Percentiles rank a stretch among this genome's conserved stretches.
Evolutionary conservation across 129 eudicot species (phyloP).

Genomic region (Flaveria linearis): DNA sequence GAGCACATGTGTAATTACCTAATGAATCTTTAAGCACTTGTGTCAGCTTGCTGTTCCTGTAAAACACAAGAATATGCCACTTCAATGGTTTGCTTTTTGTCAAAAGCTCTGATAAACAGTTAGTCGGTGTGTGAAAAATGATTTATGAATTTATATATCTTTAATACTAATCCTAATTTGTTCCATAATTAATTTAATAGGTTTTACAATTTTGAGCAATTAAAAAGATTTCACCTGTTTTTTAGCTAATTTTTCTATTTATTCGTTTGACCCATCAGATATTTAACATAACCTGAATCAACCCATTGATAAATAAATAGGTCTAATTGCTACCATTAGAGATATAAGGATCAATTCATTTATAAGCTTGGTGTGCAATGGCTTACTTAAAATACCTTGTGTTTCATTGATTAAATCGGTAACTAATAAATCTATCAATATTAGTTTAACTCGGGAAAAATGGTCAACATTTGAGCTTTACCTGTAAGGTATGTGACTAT

Average conservation of each 20-base stretch:
- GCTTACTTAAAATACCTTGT: not conserved
- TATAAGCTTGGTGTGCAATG: not conserved
- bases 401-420: not conserved
- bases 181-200: not conserved
- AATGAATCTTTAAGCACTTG: constrained; percentile 77
- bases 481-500: constrained; percentile 76
- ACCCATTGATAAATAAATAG: not conserved
- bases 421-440: not conserved
- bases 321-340: no score
- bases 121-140: not conserved
- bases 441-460: not conserved
- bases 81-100: not conserved
- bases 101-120: not conserved
- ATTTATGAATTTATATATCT: not conserved
- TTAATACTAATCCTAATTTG: not conserved
- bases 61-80: constrained; percentile 28
- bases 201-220: not conserved
- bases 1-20: constrained; percentile 43
- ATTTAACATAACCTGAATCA: constrained; percentile 1
- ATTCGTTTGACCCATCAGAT: not conserved
- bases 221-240: not conserved
- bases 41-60: constrained; percentile 86
- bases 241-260: not conserved
- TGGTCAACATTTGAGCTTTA: constrained; percentile 29
- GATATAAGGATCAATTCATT: no score